A percentile compares a stretch with the other conserved stretches of the same genome.
phyloP scores from a whole-genome alignment of 768 basidiomycete genomes.

The Agaricus bisporus region DNA sequence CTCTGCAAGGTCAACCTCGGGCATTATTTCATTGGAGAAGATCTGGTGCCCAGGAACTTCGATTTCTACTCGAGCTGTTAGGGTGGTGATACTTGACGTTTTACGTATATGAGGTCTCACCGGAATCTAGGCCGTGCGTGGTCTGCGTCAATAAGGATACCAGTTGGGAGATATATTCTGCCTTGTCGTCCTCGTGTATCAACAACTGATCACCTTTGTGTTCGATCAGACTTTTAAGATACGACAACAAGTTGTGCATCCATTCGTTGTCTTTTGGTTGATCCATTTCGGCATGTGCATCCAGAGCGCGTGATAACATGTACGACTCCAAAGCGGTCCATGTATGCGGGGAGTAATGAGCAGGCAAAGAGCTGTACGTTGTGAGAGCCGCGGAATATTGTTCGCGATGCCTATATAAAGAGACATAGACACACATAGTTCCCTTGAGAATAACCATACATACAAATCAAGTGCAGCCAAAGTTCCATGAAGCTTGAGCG shows the following conservation, averaged over 20 bases:
- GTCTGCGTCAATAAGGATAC: constrained; percentile 43
- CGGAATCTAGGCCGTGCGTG: constrained; percentile 46
- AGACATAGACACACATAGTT: neutral
- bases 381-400: constrained; percentile 57
- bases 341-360: constrained; percentile 75
- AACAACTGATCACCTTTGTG: constrained; percentile 47
- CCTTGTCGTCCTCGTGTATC: constrained; percentile 43
- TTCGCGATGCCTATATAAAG: constrained; percentile 52
- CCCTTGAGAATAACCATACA: constrained; percentile 22
- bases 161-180: constrained; percentile 45
- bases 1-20: constrained; percentile 44
- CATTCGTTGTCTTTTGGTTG: constrained; percentile 69
- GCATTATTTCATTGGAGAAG: constrained; percentile 44
- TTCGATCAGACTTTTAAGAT: constrained; percentile 63
- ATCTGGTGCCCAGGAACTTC: constrained; percentile 65
- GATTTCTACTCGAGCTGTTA: constrained; percentile 39
- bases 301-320: constrained; percentile 71
- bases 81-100: neutral
- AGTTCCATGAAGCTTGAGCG: constrained; percentile 77
- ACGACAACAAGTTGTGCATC: constrained; percentile 73
- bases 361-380: constrained; percentile 75
- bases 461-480: constrained; percentile 89
- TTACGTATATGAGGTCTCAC: constrained; percentile 25
- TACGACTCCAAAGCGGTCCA: constrained; percentile 79
- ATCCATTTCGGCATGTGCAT: constrained; percentile 52